These are phyloP conservation scores for Zymoseptoria crescenta DNA, from an alignment of 2,329 filamentous ascomycete genomes.

Conservation along the genomic window DNA sequence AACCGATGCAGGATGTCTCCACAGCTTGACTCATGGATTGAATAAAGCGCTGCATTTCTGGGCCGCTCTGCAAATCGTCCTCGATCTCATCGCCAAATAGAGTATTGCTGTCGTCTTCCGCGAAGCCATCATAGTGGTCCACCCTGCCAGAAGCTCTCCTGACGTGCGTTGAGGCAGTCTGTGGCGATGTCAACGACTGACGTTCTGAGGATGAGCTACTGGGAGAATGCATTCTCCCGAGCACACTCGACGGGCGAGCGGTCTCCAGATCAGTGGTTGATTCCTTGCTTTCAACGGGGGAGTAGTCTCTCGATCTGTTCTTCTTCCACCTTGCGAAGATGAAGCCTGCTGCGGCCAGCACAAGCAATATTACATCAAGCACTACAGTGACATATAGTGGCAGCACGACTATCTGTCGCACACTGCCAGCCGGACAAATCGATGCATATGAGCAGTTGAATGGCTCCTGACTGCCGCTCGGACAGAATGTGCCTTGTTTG, in stretches of 20 bases:
- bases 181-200: neutral
- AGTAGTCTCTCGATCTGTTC: constrained; percentile 23
- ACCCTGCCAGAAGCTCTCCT: constrained; percentile 19
- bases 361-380: constrained; percentile 9
- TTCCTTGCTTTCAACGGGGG: constrained; percentile 23
- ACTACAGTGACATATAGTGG: constrained; percentile 39
- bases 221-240: constrained; percentile 5
- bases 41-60: constrained; percentile 44
- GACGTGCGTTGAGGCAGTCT: constrained; percentile 8
- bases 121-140: constrained; percentile 23
- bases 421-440: constrained; percentile 39
- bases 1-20: constrained; percentile 44
- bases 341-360: constrained; percentile 15
- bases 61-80: constrained; percentile 24
- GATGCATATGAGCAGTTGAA: constrained; percentile 43
- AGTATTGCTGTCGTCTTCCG: constrained; percentile 25
- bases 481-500: constrained; percentile 45
- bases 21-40: constrained; percentile 47
- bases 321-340: constrained; percentile 32
- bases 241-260: constrained; percentile 4
- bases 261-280: constrained; percentile 25
- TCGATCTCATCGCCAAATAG: constrained; percentile 22
- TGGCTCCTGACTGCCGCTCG: constrained; percentile 42
- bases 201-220: constrained; percentile 4
- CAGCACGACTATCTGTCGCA: constrained; percentile 37